Base-by-base conservation (phyloP, 2,329 filamentous ascomycete species). In the Xylariaceae sp. region DNA sequence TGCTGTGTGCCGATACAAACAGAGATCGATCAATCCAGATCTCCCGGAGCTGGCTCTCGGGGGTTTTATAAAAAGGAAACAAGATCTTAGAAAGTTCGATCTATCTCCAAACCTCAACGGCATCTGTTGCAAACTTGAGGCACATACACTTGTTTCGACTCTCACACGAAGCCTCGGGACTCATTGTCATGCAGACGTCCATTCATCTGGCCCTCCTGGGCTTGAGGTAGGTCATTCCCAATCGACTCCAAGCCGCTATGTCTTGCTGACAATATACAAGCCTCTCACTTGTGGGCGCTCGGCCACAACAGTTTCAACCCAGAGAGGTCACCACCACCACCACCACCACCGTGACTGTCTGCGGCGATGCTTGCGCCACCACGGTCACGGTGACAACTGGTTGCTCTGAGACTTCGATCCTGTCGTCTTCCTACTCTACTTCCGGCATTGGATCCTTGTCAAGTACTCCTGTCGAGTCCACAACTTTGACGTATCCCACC, bases 351-450 rank as follows among this genome's bases (percentile, higher is more conserved):
- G 48, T 59, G 9, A 61, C 57, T 11, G 49, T 49, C 16, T 61
- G 57, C 37, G 57, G 48, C 9, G 17, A n/a, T 26, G 44, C 42
- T 16, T 61, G 58, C 37, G 55, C 50, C 2, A 54, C 56, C 3
- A 59, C 55, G 9, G 51, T 56, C 12, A 61, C 59, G 13, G 48
- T 60, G 12, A 52, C 42, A 39, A 40, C 45, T 9, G 50, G 45
- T 32, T 62, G 59, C 29, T 50, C 54, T 29, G 46, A 42, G 6
- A 50, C 44, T 28, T 41, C 47, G 9, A 44, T 26, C 11, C 30
- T 32, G 7, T n/a, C 30, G 7, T 8, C 30, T 8, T 32, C 30
- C 6, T 32, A 32, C 16, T n/a, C 30, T 6, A 32, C 30, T 17
- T 31, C 47, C 6, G 39, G 45, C 9, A 24, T 41, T 13, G 49